Conservation (phyloP, 2,329 filamentous ascomycete species). For the Xylaria multiplex region DNA sequence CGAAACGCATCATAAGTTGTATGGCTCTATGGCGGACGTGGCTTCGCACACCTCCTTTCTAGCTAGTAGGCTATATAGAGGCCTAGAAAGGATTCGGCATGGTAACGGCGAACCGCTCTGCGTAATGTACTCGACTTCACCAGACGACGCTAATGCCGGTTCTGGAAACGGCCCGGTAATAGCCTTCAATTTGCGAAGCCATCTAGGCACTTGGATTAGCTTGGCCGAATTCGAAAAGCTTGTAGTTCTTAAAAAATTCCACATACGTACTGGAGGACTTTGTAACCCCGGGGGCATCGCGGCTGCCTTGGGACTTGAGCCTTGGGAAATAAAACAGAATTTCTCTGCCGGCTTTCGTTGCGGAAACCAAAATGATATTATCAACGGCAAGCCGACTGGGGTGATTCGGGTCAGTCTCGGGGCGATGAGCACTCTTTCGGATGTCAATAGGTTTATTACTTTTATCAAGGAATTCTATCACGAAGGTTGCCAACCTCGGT, state of each 20-base stretch:
- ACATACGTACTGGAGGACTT: slow-evolving; percentile 86
- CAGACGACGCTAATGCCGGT: slow-evolving; percentile 47
- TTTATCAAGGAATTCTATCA: slow-evolving; percentile 78
- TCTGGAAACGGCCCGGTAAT: slow-evolving; percentile 75
- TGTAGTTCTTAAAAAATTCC: slow-evolving; percentile 79
- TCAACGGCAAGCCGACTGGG: slow-evolving; percentile 86
- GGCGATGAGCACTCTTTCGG: slow-evolving; percentile 83
- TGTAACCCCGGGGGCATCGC: slow-evolving; percentile 93
- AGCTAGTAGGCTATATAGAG: slow-evolving; percentile 65
- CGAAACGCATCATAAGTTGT: slow-evolving; percentile 73
- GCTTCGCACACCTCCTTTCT: slow-evolving; percentile 77
- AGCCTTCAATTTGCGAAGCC: slow-evolving; percentile 82
- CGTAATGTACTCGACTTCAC: slow-evolving; percentile 65
- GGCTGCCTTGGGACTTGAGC: slow-evolving; percentile 73
- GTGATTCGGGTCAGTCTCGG: slow-evolving; percentile 87
- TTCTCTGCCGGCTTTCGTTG: slow-evolving; percentile 88
- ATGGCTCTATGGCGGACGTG: slow-evolving; percentile 74
- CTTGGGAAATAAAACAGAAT: slow-evolving; percentile 85
- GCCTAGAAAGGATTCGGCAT: slow-evolving; percentile 71
- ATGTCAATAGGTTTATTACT: slow-evolving; percentile 75
- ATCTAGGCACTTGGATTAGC: slow-evolving; percentile 77
- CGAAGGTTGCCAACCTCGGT: slow-evolving; percentile 31
- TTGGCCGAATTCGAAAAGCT: slow-evolving; percentile 89
- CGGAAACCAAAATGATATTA: slow-evolving; percentile 82
- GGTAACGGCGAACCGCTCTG: slow-evolving; percentile 74